These are phyloP conservation scores for Cryptococcus maquisensis DNA, from an alignment of 1,284 basidiomycete species.

Conservation along the genomic window DNA sequence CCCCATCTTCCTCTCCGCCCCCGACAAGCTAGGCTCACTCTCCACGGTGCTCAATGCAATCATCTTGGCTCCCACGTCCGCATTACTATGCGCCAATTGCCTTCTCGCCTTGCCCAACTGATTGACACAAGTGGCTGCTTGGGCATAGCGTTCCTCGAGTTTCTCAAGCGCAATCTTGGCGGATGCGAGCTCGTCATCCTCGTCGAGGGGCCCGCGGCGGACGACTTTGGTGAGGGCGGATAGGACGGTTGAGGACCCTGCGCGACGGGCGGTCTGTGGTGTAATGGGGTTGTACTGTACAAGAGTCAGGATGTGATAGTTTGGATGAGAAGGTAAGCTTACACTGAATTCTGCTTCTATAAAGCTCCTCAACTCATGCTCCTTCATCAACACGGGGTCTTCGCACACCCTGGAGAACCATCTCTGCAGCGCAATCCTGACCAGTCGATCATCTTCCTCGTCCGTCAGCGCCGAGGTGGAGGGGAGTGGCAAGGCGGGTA, in stretches of 20 bases:
- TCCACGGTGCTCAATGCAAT: conserved; percentile 84
- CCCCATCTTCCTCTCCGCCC: conserved; percentile 75
- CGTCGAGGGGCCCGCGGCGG: conserved; percentile 47
- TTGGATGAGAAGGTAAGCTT: conserved; percentile 21
- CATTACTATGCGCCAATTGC: conserved; percentile 67
- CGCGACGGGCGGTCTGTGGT: conserved; percentile 52
- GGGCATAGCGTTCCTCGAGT: conserved; percentile 81
- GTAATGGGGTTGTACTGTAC: conserved; percentile 53
- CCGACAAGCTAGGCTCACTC: conserved; percentile 70
- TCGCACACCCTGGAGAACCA: conserved; percentile 88
- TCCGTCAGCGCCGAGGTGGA: conserved; percentile 91
- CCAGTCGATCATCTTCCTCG: conserved; percentile 90
- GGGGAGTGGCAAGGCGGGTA: conserved; percentile 82
- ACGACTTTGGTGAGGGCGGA: conserved; percentile 47
- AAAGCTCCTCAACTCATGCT: conserved; percentile 87
- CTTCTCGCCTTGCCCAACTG: conserved; percentile 73
- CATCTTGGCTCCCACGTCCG: conserved; percentile 83
- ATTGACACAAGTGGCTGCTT: conserved; percentile 80
- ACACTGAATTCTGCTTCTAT: conserved; percentile 91
- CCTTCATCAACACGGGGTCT: conserved; percentile 74
- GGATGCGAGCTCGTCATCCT: conserved; percentile 65
- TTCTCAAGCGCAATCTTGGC: conserved; percentile 87
- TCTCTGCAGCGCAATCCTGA: conserved; percentile 84
- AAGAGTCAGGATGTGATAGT: conserved; percentile 45
- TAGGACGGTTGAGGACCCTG: conserved; percentile 52